phyloP scores from a whole-genome alignment of 1,284 basidiomycete genomes.

The Tilletia horrida region DNA sequence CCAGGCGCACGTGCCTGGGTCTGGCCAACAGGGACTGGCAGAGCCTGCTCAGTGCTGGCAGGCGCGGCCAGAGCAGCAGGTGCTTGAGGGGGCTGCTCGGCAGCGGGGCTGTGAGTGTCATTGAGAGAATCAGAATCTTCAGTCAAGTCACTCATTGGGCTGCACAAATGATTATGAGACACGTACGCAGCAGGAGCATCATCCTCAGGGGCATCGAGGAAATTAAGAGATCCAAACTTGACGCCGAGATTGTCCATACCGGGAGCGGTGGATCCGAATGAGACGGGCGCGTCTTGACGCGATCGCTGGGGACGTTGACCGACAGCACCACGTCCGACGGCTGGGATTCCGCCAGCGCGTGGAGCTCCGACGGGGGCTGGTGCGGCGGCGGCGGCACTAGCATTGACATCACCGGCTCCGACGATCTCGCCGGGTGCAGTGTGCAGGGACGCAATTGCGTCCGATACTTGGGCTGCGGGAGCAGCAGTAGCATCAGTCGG shows the following conservation, averaged over 20 bases:
- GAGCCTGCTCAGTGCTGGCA: conserved; percentile 18
- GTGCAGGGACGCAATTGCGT: conserved; percentile 3
- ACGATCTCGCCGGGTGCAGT: no score
- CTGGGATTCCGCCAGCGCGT: conserved; percentile 20
- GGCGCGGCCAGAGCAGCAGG: background rate
- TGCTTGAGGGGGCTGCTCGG: background rate
- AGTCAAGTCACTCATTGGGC: no score
- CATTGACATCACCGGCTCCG: no score
- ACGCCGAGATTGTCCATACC: conserved; percentile 52
- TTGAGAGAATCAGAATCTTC: no score
- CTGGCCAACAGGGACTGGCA: conserved; percentile 17
- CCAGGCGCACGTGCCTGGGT: background rate
- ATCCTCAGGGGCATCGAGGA: conserved; percentile 42
- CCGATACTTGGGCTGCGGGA: background rate
- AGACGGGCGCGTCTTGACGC: conserved; percentile 49
- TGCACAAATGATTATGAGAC: no score
- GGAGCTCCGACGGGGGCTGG: background rate
- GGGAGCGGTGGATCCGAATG: conserved; percentile 48
- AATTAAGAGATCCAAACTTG: conserved; percentile 52
- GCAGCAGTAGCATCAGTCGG: background rate
- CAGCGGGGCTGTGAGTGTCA: background rate
- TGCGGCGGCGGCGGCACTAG: background rate
- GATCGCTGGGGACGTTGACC: conserved; percentile 45
- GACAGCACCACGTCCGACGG: conserved; percentile 24
- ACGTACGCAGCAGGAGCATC: conserved; percentile 20